These are phyloP conservation scores for Sindora glabra DNA, from an alignment of 306 rosid species.

Conservation along the genomic window DNA sequence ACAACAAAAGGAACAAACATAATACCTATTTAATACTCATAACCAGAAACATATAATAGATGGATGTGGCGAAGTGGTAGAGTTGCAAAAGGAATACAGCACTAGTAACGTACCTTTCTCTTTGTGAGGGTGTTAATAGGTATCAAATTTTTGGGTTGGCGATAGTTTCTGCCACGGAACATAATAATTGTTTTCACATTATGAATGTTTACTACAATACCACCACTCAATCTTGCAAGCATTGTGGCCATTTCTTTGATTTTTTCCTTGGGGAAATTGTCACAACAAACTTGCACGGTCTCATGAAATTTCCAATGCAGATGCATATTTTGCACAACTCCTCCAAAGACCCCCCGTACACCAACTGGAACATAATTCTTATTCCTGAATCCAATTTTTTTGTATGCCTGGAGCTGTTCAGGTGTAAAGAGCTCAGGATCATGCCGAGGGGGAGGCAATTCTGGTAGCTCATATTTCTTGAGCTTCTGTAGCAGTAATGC, in stretches of 20 bases:
- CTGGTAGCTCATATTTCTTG: slow-evolving; percentile 92
- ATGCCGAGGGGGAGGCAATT: slow-evolving; percentile 78
- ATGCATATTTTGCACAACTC: slow-evolving; percentile 99
- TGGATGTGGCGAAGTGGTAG: not conserved
- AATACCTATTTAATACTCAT: not conserved
- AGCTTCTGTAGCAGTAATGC: slow-evolving; percentile 87
- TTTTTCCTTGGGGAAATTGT: slow-evolving; percentile 93
- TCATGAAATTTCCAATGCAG: slow-evolving; percentile 98
- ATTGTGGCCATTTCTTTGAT: slow-evolving; percentile 95
- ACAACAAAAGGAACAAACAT: not conserved
- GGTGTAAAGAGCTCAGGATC: slow-evolving; percentile 86
- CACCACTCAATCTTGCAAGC: slow-evolving; percentile 97
- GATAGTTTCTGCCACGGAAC: slow-evolving; percentile 96
- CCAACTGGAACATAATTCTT: slow-evolving; percentile 96
- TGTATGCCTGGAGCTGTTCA: slow-evolving; percentile 86
- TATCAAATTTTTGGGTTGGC: slow-evolving; percentile 92
- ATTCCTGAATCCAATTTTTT: slow-evolving; percentile 84
- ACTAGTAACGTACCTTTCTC: slow-evolving; percentile 65
- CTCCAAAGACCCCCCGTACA: slow-evolving; percentile 98
- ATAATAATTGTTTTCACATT: slow-evolving; percentile 89
- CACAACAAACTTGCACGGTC: slow-evolving; percentile 98
- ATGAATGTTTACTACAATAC: slow-evolving; percentile 77
- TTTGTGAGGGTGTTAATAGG: slow-evolving; percentile 97
- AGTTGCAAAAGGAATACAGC: slow-evolving; percentile 3
- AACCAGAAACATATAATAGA: not conserved